Evolutionary conservation across 176 grass and related monocot species (phyloP), one percentile per base, ranked within the genome.

Genomic region (Musa schizocarpa): DNA sequence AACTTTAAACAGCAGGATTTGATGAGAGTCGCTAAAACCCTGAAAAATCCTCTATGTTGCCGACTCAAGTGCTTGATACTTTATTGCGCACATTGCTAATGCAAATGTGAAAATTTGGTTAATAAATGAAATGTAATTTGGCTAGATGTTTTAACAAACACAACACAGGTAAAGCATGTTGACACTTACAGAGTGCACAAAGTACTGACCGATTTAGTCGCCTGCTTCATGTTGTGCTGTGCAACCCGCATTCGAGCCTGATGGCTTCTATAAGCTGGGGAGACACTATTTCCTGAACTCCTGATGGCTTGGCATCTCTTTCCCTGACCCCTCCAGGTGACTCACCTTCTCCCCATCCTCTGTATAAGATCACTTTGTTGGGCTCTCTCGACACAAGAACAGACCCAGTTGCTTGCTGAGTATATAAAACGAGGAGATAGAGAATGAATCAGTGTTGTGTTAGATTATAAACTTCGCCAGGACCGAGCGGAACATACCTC

Each of bases 361-460:
- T 91, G 76, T 91, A 98, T 69, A 98, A 78, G 73, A 98, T 98
- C 74, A 93, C 86, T 76, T 93, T 98, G 76, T 87, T 98, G 55
- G 84, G 82, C 76, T 98, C 90, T 76, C 88, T 80, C 13, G 90
- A 98, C 58, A 98, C 88, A 52, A 98, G 79, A 70, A 89, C 78
- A 3, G 88, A 81, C 48, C 90, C 90, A 26, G 90, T 91, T 65
- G 88, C 86, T 77, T 93, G 83, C 94, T 98, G 79, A 65, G 79
- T 50, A 21, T 55, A 86, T 52, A 26, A 43, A 66, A 51, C 17
- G 23, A 72, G 65, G 52, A 64, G 68, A 22, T 13, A 24, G n/a
- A 22, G 27, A 29, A 59, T 66, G 22, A 9, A 52, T 3, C 13
- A 56, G 2, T 29, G 9, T 61, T 68, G 43, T 69, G 34, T 61